Evolutionary conservation across 2,329 filamentous ascomycete genomes (phyloP), one percentile per base, ranked within the genome.

Genomic region (Phyllosticta citrichinensis): DNA sequence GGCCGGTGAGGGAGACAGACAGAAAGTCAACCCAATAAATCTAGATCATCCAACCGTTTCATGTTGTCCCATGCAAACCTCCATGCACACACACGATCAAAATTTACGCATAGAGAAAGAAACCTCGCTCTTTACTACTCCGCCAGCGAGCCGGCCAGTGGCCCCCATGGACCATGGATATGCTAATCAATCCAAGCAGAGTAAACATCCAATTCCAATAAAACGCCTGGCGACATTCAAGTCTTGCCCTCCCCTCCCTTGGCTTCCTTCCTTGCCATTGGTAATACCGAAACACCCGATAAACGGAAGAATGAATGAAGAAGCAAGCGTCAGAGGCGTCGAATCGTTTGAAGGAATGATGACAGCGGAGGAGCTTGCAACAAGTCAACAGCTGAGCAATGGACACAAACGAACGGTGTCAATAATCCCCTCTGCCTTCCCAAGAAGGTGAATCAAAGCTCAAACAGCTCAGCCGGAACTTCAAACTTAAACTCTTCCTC

Each of bases 401-500:
- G 52, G 17, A 11, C 17, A 6, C 52, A n/a, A 55, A 14, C 22
- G 20, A n/a, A n/a, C 20, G 33, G 22, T 17, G n/a, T 10, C 33
- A 12, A 1, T 19, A 1, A 2, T 22, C 20, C 51, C 12, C 17
- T 22, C 30, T 12, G 20, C 22, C 22, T 22, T 22, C 22, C 22
- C 22, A 2, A 3, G 22, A 22, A 35, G 30, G 5, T 17, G 40
- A 27, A 10, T 52, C n/a, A 51, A 10, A 51, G 2, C 22, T 52
- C 47, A 10, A 51, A 6, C 50, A 24, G 50, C 19, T 24, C 50
- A 11, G 56, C 55, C 6, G 60, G 57, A 11, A 64, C n/a, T 3
- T 40, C 55, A 51, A 64, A 57, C 22, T 59, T 56, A 52, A 64
- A 64, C 11, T 69, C 70, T 4, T 66, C 67, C 25, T 65, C 64